A percentile compares a stretch with the other conserved stretches of the same genome.
These are phyloP conservation scores for Scopulariopsis brevicaulis DNA, from an alignment of 2,329 filamentous ascomycete species.

Conservation along the genomic window DNA sequence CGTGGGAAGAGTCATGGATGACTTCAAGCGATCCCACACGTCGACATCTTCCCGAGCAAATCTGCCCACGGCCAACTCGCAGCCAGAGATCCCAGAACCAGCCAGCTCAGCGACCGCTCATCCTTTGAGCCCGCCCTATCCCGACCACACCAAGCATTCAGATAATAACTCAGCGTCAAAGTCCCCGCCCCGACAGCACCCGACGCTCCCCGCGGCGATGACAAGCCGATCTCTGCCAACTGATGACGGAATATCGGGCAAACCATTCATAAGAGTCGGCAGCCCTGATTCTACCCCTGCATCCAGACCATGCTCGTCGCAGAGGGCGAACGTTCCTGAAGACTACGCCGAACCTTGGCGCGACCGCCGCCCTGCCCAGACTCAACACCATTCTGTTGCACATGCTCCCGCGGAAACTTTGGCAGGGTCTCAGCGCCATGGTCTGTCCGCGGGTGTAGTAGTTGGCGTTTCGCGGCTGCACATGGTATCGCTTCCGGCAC, in stretches of 20 bases:
- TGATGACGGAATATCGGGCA: conserved; percentile 42
- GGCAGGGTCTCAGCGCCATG: background rate
- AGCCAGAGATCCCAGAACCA: background rate
- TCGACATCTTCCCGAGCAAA: background rate
- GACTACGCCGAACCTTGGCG: background rate
- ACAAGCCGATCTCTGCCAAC: conserved; percentile 5
- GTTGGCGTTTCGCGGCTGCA: conserved; percentile 88
- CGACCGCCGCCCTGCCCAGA: background rate
- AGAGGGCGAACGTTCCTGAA: background rate
- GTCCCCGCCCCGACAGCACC: background rate
- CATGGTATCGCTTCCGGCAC: conserved; percentile 68
- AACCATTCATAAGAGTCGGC: conserved; percentile 37
- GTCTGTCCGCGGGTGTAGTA: conserved; percentile 45
- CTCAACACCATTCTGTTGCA: background rate
- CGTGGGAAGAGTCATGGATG: conserved; percentile 28
- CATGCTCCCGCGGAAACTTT: background rate
- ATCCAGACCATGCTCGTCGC: background rate
- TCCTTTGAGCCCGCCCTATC: background rate
- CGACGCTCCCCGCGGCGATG: background rate
- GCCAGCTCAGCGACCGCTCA: background rate
- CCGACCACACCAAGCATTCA: background rate
- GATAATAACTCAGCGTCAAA: background rate
- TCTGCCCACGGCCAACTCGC: background rate
- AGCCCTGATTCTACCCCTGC: conserved; percentile 16
- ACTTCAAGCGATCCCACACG: background rate